Evolutionary conservation across 2,329 filamentous ascomycete species (phyloP).

Genomic region (Pyricularia grisea): DNA sequence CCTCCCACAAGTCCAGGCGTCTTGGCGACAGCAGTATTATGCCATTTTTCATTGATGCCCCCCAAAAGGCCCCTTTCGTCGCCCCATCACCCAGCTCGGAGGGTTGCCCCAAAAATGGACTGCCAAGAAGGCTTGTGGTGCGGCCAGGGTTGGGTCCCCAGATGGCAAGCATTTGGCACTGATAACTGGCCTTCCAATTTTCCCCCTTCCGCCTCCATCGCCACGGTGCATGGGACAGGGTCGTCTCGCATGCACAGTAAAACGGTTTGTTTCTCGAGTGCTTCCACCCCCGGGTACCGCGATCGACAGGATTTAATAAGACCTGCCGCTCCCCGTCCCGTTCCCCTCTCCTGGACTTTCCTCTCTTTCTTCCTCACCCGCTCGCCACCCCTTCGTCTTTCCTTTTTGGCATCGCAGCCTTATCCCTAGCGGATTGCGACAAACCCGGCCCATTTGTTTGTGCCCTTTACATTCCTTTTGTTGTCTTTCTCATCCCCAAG

Average conservation of each 20-base stretch:
- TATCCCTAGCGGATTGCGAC: background rate
- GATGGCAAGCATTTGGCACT: background rate
- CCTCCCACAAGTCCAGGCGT: background rate
- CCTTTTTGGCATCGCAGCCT: background rate
- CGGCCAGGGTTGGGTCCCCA: background rate
- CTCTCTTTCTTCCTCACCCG: background rate
- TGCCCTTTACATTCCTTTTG: background rate
- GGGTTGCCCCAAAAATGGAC: slow-evolving; percentile 2
- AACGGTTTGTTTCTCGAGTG: background rate
- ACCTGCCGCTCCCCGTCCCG: background rate
- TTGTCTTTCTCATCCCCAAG: background rate
- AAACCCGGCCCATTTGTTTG: background rate
- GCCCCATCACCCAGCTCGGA: slow-evolving; percentile 1
- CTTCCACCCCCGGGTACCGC: background rate
- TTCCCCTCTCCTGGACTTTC: background rate
- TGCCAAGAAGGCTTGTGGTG: slow-evolving; percentile 4
- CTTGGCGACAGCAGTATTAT: slow-evolving; percentile 2
- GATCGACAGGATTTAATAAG: slow-evolving; percentile 2
- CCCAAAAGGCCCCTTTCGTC: background rate
- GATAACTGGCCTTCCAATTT: background rate
- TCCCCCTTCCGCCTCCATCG: background rate
- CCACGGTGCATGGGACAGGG: background rate
- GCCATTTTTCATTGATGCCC: background rate
- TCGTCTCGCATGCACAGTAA: background rate
- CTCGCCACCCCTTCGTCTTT: background rate